These are phyloP conservation scores for Tulasnella sp. DNA, from an alignment of 768 basidiomycete species.

Conservation along the genomic window DNA sequence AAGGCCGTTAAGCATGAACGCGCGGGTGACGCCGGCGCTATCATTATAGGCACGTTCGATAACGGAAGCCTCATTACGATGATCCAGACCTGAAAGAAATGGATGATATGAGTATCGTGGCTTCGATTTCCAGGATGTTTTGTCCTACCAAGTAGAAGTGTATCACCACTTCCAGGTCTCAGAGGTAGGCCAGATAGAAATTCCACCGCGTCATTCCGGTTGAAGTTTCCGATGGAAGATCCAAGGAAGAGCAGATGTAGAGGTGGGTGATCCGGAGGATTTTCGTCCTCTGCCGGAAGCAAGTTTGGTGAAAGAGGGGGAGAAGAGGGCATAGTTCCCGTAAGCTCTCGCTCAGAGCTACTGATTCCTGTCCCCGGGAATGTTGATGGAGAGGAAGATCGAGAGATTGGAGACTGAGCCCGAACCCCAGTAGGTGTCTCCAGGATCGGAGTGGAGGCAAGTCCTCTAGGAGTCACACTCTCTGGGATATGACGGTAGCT, in stretches of 20 bases:
- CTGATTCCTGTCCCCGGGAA: too few species aligned
- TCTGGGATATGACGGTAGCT: background rate
- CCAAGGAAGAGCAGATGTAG: slow-evolving; percentile 86
- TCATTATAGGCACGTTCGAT: slow-evolving; percentile 88
- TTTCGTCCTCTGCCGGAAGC: background rate
- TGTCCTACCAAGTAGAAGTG: slow-evolving; percentile 39
- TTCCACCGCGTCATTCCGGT: slow-evolving; percentile 46
- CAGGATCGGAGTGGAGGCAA: background rate
- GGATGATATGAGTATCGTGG: background rate
- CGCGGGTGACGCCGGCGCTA: slow-evolving; percentile 49
- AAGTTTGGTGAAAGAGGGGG: background rate
- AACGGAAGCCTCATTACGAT: slow-evolving; percentile 50
- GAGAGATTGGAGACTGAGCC: too few species aligned
- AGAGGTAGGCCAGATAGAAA: slow-evolving; percentile 76
- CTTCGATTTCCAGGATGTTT: slow-evolving; percentile 42
- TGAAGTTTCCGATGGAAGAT: slow-evolving; percentile 84
- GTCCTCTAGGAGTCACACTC: background rate
- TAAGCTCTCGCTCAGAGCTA: too few species aligned
- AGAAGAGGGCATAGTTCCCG: background rate
- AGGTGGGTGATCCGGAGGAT: slow-evolving; percentile 25
- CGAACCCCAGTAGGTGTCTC: too few species aligned
- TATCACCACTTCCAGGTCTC: slow-evolving; percentile 31
- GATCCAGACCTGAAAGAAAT: slow-evolving; percentile 48
- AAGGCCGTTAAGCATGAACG: slow-evolving; percentile 82
- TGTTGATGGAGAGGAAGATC: too few species aligned